Evolutionary conservation across 768 basidiomycete genomes (phyloP), one percentile per base, ranked within the genome.

Genomic region (Auriscalpium microsporum): DNA sequence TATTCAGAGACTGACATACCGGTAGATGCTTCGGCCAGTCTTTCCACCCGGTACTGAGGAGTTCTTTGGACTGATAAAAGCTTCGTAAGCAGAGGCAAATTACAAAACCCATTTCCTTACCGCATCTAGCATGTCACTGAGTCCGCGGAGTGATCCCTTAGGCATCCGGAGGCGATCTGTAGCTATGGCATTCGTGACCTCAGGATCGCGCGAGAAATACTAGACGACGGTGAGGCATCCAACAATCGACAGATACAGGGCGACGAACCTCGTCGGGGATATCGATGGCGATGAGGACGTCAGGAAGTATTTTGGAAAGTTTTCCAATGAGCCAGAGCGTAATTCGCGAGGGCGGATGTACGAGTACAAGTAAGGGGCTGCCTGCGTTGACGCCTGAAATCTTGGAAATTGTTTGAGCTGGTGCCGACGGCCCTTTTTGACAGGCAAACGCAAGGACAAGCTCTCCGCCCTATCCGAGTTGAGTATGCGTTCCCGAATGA

Each of bases 11-110:
- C 28, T 28, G 54, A 48, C 78, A 44, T 54, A 87, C 86, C 13
- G 89, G 87, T 16, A 88, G 72, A 7, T 72, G 67, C 54, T 72
- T 72, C 1, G 87, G 85, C 87, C 87, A 91, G n/a, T 72, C 67
- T 17, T 71, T 68, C 58, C 79, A 78, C 42, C 73, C 72, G 13
- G 62, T 72, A 21, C 62, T 55, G 8, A 83, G 60, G 8, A 90
- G 64, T 33, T 67, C 63, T 60, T 87, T 86, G 11, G 87, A 88
- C 85, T 89, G 57, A 1, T 53, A 62, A 58, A 38, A 10, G 50
- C 16, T 36, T 19, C 13, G 52, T 44, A 51, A 37, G 45, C 10
- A 4, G 7, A 2, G 28, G 28, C 28, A 45, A 45, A 19, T 17
- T 4, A 38, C 4, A 14, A 54, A 21, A 1, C 40, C 14, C 33